phyloP scores from a whole-genome alignment of 225 moss, liverwort and hornwort genomes.

The Physcomitrellopsis africana region DNA sequence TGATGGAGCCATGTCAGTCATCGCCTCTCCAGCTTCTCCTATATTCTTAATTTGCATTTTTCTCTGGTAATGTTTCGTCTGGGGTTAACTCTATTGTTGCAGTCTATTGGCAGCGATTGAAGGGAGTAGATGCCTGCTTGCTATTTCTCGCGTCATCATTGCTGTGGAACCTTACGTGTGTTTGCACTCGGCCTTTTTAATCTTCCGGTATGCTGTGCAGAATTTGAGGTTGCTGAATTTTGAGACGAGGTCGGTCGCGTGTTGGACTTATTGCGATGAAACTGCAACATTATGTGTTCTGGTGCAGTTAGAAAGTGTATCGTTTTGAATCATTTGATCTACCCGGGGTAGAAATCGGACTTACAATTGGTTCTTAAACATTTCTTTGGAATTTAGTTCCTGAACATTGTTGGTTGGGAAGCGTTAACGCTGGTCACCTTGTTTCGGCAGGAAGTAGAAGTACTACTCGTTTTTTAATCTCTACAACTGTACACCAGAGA shows the following conservation, averaged over 20 bases:
- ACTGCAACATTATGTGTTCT: slow-evolving; percentile 7
- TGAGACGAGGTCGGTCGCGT: neutral
- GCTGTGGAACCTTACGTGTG: neutral
- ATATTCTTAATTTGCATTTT: neutral
- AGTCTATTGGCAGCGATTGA: slow-evolving; percentile 2
- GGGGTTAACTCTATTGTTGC: neutral
- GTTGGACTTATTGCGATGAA: slow-evolving; percentile 21
- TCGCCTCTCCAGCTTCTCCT: neutral
- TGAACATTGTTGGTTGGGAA: slow-evolving; percentile 9
- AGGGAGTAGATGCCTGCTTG: neutral
- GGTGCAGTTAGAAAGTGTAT: slow-evolving; percentile 16
- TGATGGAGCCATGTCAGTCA: neutral
- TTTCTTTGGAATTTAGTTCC: slow-evolving; percentile 15
- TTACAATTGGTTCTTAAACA: no score
- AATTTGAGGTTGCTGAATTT: slow-evolving; percentile 15
- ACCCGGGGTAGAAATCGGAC: neutral
- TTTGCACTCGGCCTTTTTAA: slow-evolving; percentile 4
- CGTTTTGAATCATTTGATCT: slow-evolving; percentile 21
- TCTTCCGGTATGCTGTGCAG: neutral
- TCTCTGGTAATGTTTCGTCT: neutral
- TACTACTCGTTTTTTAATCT: slow-evolving; percentile 25
- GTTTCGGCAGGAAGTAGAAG: neutral
- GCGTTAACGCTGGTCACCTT: no score
- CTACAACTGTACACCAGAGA: neutral
- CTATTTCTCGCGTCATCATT: neutral